A percentile compares a stretch with the other conserved stretches of the same genome.
phyloP scores from a whole-genome alignment of 1,139 yeast genomes.

The Meyerozyma sp. region DNA sequence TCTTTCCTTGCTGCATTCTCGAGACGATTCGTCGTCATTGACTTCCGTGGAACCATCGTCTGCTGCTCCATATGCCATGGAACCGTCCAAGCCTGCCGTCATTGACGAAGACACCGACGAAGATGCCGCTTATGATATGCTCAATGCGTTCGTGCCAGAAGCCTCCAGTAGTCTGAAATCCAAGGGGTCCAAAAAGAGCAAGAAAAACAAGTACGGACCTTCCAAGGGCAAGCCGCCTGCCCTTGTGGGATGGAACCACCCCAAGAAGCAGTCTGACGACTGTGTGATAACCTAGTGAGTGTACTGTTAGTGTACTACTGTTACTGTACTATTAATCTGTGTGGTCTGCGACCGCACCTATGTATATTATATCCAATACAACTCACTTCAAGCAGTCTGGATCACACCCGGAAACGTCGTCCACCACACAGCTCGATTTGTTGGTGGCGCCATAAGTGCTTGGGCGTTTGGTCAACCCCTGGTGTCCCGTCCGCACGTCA shows the following conservation, averaged over 20 bases:
- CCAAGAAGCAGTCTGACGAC: conserved; percentile 1
- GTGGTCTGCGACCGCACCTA: no score
- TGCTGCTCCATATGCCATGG: not conserved
- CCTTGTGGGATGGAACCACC: not conserved
- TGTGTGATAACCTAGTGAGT: conserved; percentile 3
- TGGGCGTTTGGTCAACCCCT: conserved; percentile 7
- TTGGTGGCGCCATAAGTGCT: conserved; percentile 32
- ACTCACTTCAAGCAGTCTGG: conserved; percentile 11
- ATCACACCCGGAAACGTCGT: conserved; percentile 33
- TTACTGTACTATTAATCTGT: not conserved
- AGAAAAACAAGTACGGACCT: not conserved
- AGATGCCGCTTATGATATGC: conserved; percentile 11
- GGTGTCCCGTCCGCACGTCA: conserved; percentile 3
- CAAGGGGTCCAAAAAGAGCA: not conserved
- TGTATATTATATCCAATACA: not conserved
- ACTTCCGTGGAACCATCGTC: not conserved
- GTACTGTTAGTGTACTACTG: no score
- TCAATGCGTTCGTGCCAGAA: conserved; percentile 11
- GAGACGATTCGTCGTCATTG: not conserved
- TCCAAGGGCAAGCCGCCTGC: conserved; percentile 1
- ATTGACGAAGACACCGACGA: conserved; percentile 9
- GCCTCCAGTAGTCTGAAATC: conserved; percentile 1
- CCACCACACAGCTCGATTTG: conserved; percentile 27
- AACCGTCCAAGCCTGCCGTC: not conserved
- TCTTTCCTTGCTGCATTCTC: not conserved